Evolutionary conservation across 805 yeast genomes (phyloP).

Genomic region (Candida loeiensis): DNA sequence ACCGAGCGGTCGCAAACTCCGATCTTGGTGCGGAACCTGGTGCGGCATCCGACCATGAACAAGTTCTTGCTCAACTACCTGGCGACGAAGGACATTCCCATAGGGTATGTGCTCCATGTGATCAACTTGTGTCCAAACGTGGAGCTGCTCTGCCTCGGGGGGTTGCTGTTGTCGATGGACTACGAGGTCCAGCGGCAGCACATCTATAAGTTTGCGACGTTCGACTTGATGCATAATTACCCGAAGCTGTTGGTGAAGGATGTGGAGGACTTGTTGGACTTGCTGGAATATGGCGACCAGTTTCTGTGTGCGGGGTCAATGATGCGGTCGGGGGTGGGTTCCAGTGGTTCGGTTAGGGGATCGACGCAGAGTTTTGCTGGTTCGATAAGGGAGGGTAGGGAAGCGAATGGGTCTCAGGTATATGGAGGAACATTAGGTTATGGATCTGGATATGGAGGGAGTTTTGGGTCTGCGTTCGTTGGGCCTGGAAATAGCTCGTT

Average conservation of each 20-base stretch:
- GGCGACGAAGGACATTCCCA: conserved; percentile 69
- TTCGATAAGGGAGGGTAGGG: not conserved
- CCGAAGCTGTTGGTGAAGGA: conserved; percentile 26
- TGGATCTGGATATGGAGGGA: too few species aligned
- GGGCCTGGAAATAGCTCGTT: not conserved
- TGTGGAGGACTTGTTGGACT: conserved; percentile 21
- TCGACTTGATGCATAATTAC: conserved; percentile 38
- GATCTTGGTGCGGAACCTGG: conserved; percentile 2
- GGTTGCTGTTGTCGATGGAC: conserved; percentile 62
- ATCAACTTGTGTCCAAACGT: conserved; percentile 66
- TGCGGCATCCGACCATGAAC: conserved; percentile 57
- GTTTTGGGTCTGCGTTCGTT: not conserved
- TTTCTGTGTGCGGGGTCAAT: not conserved
- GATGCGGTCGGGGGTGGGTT: not conserved
- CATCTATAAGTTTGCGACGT: conserved; percentile 34
- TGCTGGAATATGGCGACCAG: conserved; percentile 6
- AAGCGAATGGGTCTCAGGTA: not conserved
- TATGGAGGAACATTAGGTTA: too few species aligned
- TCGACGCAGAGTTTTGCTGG: too few species aligned
- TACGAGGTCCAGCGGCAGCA: conserved; percentile 47
- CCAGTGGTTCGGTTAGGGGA: not conserved
- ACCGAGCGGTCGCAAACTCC: not conserved
- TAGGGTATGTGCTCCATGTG: conserved; percentile 70
- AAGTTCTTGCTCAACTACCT: conserved; percentile 61
- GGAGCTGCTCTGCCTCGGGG: conserved; percentile 52